A percentile compares a stretch with the other conserved stretches of the same genome.
These are phyloP conservation scores for Backusella australiensis DNA, from an alignment of 192 early-diverging fungal species.

Conservation along the genomic window DNA sequence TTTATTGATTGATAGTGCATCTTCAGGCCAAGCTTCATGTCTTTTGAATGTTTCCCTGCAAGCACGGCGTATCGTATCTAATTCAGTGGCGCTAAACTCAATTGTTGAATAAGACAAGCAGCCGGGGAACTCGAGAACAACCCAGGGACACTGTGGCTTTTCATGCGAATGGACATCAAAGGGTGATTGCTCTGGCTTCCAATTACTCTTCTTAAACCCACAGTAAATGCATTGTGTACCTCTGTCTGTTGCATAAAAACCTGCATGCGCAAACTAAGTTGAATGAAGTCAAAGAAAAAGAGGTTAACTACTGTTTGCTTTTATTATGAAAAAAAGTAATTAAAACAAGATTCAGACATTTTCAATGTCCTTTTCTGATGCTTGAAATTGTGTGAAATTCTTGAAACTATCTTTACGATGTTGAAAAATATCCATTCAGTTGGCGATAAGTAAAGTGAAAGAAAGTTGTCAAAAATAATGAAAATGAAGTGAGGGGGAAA, in stretches of 20 bases:
- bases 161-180: neutral
- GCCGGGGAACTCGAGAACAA: slow-evolving; percentile 14
- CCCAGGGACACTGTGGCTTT: slow-evolving; percentile 3
- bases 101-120: neutral
- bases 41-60: slow-evolving; percentile 12
- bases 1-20: neutral
- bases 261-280: slow-evolving; percentile 24
- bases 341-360: neutral
- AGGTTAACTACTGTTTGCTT: neutral
- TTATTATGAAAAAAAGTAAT: neutral
- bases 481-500: neutral
- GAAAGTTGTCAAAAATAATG: neutral
- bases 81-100: neutral
- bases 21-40: slow-evolving; percentile 12
- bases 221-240: slow-evolving; percentile 14
- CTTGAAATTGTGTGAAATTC: neutral
- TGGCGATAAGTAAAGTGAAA: neutral
- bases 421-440: slow-evolving; percentile 5
- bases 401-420: neutral
- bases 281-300: neutral
- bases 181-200: slow-evolving; percentile 16
- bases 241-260: slow-evolving; percentile 14
- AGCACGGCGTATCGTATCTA: neutral
- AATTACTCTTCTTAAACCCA: slow-evolving; percentile 5
- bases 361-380: neutral